phyloP scores from a whole-genome alignment of 2,329 filamentous ascomycete genomes.

The Hymenoscyphus linearis region DNA sequence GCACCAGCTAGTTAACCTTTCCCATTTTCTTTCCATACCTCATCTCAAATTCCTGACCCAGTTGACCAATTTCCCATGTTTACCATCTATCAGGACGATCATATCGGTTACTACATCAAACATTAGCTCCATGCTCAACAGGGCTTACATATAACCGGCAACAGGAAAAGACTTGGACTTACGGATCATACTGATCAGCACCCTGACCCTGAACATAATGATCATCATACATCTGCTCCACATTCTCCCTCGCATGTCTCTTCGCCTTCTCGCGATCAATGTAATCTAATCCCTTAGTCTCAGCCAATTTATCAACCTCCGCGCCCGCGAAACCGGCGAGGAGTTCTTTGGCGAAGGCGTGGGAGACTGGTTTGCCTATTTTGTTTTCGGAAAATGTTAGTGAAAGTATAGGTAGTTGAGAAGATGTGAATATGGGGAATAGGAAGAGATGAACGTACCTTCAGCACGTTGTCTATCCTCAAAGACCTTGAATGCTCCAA shows the following conservation, averaged over 20 bases:
- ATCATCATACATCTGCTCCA: conserved; percentile 54
- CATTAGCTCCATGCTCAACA: not conserved
- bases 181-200: conserved; percentile 54
- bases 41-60: too few relatives aligned
- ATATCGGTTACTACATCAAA: conserved; percentile 26
- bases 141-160: not conserved
- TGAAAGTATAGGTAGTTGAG: not conserved
- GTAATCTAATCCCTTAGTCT: conserved; percentile 62
- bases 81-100: too few relatives aligned
- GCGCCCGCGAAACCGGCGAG: conserved; percentile 66
- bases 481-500: conserved; percentile 74
- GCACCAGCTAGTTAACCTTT: too few relatives aligned
- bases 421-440: not conserved
- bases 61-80: too few relatives aligned
- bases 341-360: conserved; percentile 73
- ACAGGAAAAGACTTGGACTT: conserved; percentile 24
- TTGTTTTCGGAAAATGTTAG: not conserved
- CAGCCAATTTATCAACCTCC: conserved; percentile 71
- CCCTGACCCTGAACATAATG: conserved; percentile 48
- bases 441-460: conserved; percentile 40
- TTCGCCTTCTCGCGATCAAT: conserved; percentile 54
- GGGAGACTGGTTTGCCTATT: conserved; percentile 66
- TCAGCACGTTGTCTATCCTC: conserved; percentile 69
- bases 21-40: too few relatives aligned
- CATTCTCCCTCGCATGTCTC: conserved; percentile 52